Percentiles rank a stretch among this genome's conserved stretches.
Conservation (phyloP, 768 basidiomycete species). For the Pleurotus citrinopileatus region DNA sequence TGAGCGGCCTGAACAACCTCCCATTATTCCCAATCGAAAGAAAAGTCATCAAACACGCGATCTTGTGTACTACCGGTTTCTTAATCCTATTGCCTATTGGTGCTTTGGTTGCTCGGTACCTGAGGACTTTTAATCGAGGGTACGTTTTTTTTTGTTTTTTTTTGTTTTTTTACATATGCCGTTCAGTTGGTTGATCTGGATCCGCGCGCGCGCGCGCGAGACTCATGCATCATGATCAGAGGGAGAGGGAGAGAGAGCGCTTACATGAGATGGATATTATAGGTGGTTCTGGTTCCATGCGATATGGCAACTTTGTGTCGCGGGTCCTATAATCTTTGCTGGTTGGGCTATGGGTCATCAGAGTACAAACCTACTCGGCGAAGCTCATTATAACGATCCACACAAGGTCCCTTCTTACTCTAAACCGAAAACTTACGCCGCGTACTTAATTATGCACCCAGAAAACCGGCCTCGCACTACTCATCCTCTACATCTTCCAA, state of each 20-base stretch:
- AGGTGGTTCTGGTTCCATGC: constrained; percentile 54
- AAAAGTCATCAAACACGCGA: constrained; percentile 44
- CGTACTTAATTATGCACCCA: constrained; percentile 17
- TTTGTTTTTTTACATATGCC: not conserved
- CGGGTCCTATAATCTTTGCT: constrained; percentile 51
- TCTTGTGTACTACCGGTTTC: constrained; percentile 50
- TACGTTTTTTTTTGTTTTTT: constrained; percentile 22
- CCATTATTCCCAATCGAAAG: constrained; percentile 28
- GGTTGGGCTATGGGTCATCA: constrained; percentile 45
- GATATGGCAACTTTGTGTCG: constrained; percentile 45
- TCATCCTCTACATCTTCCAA: constrained; percentile 54
- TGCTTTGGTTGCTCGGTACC: constrained; percentile 51
- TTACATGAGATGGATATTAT: no score
- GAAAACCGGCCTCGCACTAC: constrained; percentile 48
- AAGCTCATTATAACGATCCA: constrained; percentile 36
- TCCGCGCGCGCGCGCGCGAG: no score
- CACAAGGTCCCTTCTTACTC: constrained; percentile 22
- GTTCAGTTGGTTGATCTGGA: no score
- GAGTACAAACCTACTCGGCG: constrained; percentile 26
- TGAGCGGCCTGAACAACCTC: constrained; percentile 8
- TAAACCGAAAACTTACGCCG: not conserved
- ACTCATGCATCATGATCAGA: no score
- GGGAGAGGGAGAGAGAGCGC: no score
- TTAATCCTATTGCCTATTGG: constrained; percentile 58
- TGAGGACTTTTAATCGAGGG: constrained; percentile 46